These are phyloP conservation scores for Cenchrus fungigraminus DNA, from an alignment of 176 grass and related monocot species.

Conservation along the genomic window DNA sequence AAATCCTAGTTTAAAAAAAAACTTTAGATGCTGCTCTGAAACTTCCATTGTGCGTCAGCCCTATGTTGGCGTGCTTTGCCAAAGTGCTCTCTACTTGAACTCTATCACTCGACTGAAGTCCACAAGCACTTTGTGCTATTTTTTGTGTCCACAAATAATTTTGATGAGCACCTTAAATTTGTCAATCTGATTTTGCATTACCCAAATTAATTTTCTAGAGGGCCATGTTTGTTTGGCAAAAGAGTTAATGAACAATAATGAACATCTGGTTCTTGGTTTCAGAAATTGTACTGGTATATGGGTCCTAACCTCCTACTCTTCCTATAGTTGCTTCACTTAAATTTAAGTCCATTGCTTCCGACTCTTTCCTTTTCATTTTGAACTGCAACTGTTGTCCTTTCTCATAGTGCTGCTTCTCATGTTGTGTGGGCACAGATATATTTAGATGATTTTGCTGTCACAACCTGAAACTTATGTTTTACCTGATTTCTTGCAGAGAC, in stretches of 20 bases:
- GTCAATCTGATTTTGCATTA: background rate
- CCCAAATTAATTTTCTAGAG: background rate
- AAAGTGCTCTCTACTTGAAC: conserved; percentile 25
- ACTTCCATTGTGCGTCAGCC: background rate
- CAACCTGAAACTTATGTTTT: conserved; percentile 35
- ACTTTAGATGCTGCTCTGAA: background rate
- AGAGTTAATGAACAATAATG: background rate
- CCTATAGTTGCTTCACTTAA: background rate
- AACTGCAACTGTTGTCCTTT: background rate
- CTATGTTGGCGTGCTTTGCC: background rate
- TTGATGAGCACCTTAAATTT: background rate
- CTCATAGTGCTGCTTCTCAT: background rate
- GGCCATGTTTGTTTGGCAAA: background rate
- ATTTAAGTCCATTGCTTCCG: background rate
- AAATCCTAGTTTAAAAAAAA: background rate
- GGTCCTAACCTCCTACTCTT: background rate
- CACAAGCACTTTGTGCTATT: background rate
- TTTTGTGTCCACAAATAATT: background rate
- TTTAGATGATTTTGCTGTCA: conserved; percentile 13
- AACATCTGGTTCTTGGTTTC: background rate
- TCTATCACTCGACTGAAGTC: background rate
- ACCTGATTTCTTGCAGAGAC: conserved; percentile 63
- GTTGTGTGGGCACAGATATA: background rate
- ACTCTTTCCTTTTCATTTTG: background rate
- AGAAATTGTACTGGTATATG: background rate